Evolutionary conservation across 495 filamentous ascomycete genomes (phyloP).

Genomic region (Hyaloscypha variabilis): DNA sequence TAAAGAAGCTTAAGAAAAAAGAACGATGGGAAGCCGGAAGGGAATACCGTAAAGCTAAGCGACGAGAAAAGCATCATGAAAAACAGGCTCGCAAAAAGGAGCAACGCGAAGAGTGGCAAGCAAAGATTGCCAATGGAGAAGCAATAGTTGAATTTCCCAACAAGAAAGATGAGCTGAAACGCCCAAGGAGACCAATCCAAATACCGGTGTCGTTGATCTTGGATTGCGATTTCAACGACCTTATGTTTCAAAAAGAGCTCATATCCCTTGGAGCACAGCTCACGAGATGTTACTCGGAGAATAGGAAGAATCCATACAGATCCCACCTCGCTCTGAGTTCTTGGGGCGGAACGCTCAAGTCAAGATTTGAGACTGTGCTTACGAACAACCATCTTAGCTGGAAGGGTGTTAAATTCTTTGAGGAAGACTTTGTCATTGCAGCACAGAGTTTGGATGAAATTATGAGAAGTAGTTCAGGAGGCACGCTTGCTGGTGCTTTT

Average conservation of each 20-base stretch:
- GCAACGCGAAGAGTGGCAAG: constrained; percentile 40
- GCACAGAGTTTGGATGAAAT: constrained; percentile 53
- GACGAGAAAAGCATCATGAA: constrained; percentile 70
- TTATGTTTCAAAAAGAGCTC: constrained; percentile 84
- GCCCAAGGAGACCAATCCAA: constrained; percentile 41
- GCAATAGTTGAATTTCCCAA: constrained; percentile 37
- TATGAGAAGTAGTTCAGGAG: constrained; percentile 29
- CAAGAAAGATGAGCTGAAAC: constrained; percentile 26
- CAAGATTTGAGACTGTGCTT: constrained; percentile 77
- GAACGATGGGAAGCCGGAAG: constrained; percentile 70
- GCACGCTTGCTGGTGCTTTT: constrained; percentile 26
- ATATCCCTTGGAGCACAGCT: constrained; percentile 81
- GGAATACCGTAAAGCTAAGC: constrained; percentile 67
- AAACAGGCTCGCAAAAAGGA: constrained; percentile 60
- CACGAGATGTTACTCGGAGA: constrained; percentile 87
- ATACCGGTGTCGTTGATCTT: constrained; percentile 80
- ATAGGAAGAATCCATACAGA: constrained; percentile 64
- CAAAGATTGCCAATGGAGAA: constrained; percentile 45
- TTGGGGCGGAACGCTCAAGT: constrained; percentile 73
- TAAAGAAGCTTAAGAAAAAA: constrained; percentile 69
- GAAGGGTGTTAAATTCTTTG: constrained; percentile 73
- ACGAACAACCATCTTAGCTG: constrained; percentile 69
- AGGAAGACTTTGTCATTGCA: constrained; percentile 69
- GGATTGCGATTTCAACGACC: constrained; percentile 88
- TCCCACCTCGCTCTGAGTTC: constrained; percentile 73